A percentile compares a stretch with the other conserved stretches of the same genome.
Evolutionary conservation across 768 basidiomycete genomes (phyloP).

Genomic region (Podaxis carcinomalis): DNA sequence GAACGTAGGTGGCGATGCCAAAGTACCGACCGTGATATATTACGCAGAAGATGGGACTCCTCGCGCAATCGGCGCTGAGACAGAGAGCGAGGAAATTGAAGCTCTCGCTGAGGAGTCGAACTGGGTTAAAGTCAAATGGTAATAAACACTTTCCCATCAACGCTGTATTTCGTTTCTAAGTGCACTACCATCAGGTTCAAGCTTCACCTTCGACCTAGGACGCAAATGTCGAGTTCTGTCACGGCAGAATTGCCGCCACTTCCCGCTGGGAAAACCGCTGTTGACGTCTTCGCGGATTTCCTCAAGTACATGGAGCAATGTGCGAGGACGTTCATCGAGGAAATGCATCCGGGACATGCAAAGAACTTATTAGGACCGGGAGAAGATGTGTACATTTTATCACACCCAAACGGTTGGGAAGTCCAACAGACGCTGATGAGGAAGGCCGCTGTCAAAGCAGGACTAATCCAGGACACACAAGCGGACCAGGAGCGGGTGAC

Average conservation of each 20-base stretch:
- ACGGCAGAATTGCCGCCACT: constrained; percentile 18
- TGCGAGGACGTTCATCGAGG: constrained; percentile 30
- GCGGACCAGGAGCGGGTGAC: constrained; percentile 34
- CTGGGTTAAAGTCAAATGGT: constrained; percentile 45
- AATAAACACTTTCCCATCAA: constrained; percentile 18
- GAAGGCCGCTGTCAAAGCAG: constrained; percentile 38
- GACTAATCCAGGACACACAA: constrained; percentile 31
- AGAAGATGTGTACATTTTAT: constrained; percentile 35
- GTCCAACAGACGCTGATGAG: constrained; percentile 46
- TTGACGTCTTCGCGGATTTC: constrained; percentile 37
- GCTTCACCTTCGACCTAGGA: constrained; percentile 14
- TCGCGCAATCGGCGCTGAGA: constrained; percentile 40
- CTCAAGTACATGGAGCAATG: constrained; percentile 35
- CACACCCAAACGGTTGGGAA: constrained; percentile 55
- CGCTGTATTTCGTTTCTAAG: constrained; percentile 7
- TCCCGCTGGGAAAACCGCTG: constrained; percentile 28
- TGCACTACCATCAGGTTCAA: constrained; percentile 23
- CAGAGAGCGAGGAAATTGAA: constrained; percentile 29
- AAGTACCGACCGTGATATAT: constrained; percentile 43
- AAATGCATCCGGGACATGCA: constrained; percentile 20
- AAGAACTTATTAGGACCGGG: constrained; percentile 14
- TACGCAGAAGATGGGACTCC: constrained; percentile 35
- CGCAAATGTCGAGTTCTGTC: background rate
- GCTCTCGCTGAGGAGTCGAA: constrained; percentile 37
- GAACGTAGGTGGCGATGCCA: constrained; percentile 36